Base-by-base conservation (phyloP, 192 early-diverging fungal genomes). In the Spizellomyces sp. region DNA sequence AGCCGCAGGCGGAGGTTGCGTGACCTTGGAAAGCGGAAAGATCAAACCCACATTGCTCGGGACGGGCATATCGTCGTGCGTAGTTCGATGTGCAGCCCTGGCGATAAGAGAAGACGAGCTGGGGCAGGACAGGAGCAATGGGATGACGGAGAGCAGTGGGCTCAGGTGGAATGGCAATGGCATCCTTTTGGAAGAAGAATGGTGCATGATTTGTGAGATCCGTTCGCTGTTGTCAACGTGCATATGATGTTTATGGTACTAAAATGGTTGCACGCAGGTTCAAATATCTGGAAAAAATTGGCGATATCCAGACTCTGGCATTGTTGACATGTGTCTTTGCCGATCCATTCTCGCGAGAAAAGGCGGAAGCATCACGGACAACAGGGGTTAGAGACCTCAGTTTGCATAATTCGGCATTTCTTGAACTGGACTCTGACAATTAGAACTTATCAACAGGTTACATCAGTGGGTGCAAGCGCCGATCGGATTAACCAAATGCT, bases 301-400 rank as follows among this genome's bases (percentile, higher is more conserved):
- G 89, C 7, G 89, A 91, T 76, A 82, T 90, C 22, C 90, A 91
- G 69, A 90, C 82, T 45, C 66, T 87, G 22, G 89, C 89, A 0
- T 69, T 91, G 44, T 67, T 91, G 17, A 80, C 81, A 14, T 91
- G 90, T 66, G 87, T 85, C 1, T 89, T 91, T 65, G 77, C 65
- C n/a, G 54, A 56, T 56, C n/a, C n/a, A 22, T 56, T 19, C 7
- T 7, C 54, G 22, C n/a, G n/a, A n/a, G 54, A n/a, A 7, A 56
- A 22, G 54, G n/a, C 54, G 22, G 54, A 56, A 22, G 54, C 54
- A 56, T 56, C 54, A 36, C 27, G 27, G 27, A 3, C 27, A 36
- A 36, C 22, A 56, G 22, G 54, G 54, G 54, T 22, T n/a, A 56
- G 22, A n/a, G 54, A 56, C 54, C 4, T 22, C 7, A n/a, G n/a